Base-by-base conservation (phyloP, 2,329 filamentous ascomycete genomes). In the Colletotrichum sansevieriae region DNA sequence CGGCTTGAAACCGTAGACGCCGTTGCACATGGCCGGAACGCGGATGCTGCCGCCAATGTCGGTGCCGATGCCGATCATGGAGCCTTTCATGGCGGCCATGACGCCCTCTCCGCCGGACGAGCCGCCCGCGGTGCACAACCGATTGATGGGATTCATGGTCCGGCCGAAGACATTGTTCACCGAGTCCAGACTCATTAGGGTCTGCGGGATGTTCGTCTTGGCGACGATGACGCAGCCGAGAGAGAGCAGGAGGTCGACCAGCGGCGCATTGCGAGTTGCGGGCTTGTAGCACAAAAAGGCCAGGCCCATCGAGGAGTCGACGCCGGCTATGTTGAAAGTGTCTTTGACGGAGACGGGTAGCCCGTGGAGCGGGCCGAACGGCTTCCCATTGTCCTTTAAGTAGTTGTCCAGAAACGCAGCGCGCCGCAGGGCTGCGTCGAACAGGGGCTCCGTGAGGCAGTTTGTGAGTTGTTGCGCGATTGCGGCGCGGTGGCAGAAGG, bases 311-410 rank as follows among this genome's bases (percentile, higher is more conserved):
- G 78, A 76, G 0, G 81, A 87, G 68, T 87, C 84, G 3, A 85
- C 78, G 1, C 83, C 83, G 74, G 76, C 74, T 47, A 80, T 73
- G 41, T 76, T 70, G 71, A 84, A 83, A 61, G 84, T 80, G 55
- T 85, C 81, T 65, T 84, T 86, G 43, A 86, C 70, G 37, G 80
- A 82, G 55, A 91, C 80, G 0, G 89, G 88, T 0, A 91, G 79
- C 7, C 89, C 89, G 73, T 91, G 88, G 0, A 92, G 79, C 1
- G 89, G 88, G 0, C 89, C 89, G 2, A 86, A 74, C 1, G 84
- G 78, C 55, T 75, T 77, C 0, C 79, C 79, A 25, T 83, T 76
- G 18, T 79, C 70, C 10, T 75, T 75, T 35, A 80, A 81, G 69
- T 86, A 79, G 0, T 77, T 75, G 63, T 88, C 87, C 0, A 88